Evolutionary conservation across 2,329 filamentous ascomycete genomes (phyloP), one percentile per base, ranked within the genome.

Genomic region (Penicillium sp.): DNA sequence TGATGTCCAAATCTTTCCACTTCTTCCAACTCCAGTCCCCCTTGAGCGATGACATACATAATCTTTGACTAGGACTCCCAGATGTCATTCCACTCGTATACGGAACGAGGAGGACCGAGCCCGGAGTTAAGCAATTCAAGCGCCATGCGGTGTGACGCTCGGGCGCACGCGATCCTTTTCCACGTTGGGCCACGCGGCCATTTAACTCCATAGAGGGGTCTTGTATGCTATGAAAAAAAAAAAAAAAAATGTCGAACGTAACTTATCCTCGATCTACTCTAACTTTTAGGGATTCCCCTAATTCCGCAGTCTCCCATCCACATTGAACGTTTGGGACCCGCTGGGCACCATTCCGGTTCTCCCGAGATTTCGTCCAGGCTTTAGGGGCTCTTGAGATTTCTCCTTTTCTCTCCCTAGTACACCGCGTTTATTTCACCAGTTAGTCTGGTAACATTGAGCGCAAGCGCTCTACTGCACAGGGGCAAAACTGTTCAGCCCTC

Each of bases 101-200:
- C 18, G 16, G 36, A 39, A 39, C 18, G 34, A 38, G 34, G 13
- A 7, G 33, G 16, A n/a, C n/a, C 36, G 36, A 12, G 12, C 33
- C n/a, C 36, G 36, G 18, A 9, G 18, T 10, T 39, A 23, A 39
- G 36, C 9, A 39, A 18, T 26, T 39, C 41, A 31, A 29, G 45
- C 45, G 23, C 45, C 34, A 43, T 51, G 49, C 21, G 26, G 43
- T 46, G 28, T 36, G 34, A 47, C 33, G 21, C n/a, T 7, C 21
- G 18, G 31, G 18, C 23, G 48, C 51, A 50, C 49, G 54, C 52
- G 52, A 58, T 53, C 21, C 44, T 39, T 53, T 61, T 55, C 49
- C 58, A 51, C 38, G 49, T 59, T 56, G 29, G 47, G 54, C 54
- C 45, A 54, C 47, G 47, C 45, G 47, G 54, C 47, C 47, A 34